Conservation (phyloP, 2,329 filamentous ascomycete genomes). For the Cytospora chrysosperma region DNA sequence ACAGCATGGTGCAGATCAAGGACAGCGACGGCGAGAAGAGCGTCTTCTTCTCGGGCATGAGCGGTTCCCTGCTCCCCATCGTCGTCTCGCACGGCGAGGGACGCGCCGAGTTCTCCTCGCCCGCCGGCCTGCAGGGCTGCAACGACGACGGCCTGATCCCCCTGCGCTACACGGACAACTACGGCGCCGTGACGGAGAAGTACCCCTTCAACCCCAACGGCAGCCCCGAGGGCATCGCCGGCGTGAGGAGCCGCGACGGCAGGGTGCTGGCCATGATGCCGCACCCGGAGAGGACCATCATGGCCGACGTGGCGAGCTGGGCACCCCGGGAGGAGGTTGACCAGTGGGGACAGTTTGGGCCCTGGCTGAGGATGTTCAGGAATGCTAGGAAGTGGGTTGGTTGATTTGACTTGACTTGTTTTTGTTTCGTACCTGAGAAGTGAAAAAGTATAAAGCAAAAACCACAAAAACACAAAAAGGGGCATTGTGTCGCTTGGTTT, state of each 20-base stretch:
- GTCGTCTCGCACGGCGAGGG: conserved; percentile 91
- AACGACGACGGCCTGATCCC: conserved; percentile 68
- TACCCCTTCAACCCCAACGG: conserved; percentile 93
- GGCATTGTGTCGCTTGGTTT: not conserved
- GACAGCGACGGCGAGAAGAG: conserved; percentile 57
- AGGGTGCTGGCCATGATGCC: conserved; percentile 89
- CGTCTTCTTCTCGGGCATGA: conserved; percentile 92
- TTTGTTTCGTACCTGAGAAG: not conserved
- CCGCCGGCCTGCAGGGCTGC: conserved; percentile 52
- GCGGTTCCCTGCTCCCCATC: conserved; percentile 77
- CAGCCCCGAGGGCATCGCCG: conserved; percentile 77
- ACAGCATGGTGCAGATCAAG: conserved; percentile 76
- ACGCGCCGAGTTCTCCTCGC: conserved; percentile 67
- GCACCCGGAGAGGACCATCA: conserved; percentile 85
- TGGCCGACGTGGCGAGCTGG: conserved; percentile 77
- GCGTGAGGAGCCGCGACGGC: conserved; percentile 73
- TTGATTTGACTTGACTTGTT: conserved; percentile 34
- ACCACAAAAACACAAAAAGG: not conserved
- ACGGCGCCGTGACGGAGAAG: conserved; percentile 67
- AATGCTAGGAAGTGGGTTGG: conserved; percentile 88
- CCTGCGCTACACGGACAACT: conserved; percentile 84
- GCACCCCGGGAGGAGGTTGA: conserved; percentile 57
- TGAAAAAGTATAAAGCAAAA: not conserved
- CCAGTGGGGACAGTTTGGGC: conserved; percentile 77
- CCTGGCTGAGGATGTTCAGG: conserved; percentile 84